These are phyloP conservation scores for Phaeotremella fagi DNA, from an alignment of 768 basidiomycete genomes.

Conservation along the genomic window DNA sequence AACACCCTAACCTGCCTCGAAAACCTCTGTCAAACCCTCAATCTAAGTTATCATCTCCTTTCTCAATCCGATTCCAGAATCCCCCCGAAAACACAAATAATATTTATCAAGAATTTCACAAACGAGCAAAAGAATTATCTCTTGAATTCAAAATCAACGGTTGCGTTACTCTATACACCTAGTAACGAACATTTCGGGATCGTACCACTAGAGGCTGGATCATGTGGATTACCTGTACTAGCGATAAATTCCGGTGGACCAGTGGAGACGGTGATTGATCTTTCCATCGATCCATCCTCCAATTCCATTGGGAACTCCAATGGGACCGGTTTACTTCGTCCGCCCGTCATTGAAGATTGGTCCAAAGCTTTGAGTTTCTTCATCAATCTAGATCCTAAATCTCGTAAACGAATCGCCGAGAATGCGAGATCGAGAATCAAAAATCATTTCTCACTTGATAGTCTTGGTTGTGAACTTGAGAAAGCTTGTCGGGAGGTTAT, in stretches of 20 bases:
- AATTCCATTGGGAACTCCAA: constrained; percentile 27
- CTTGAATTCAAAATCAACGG: constrained; percentile 61
- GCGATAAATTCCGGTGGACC: constrained; percentile 83
- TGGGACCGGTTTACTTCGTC: constrained; percentile 73
- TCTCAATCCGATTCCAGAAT: constrained; percentile 7
- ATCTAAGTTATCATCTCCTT: constrained; percentile 52
- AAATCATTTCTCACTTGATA: constrained; percentile 66
- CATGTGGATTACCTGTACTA: constrained; percentile 80
- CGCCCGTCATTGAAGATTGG: constrained; percentile 65
- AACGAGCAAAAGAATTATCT: constrained; percentile 76
- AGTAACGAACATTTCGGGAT: constrained; percentile 96
- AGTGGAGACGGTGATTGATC: constrained; percentile 71
- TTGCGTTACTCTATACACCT: constrained; percentile 85
- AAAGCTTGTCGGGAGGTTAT: constrained; percentile 34
- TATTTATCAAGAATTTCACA: constrained; percentile 90
- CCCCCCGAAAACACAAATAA: constrained; percentile 55
- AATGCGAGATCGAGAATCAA: constrained; percentile 62
- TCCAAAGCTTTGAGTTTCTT: constrained; percentile 63
- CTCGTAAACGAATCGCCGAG: constrained; percentile 54
- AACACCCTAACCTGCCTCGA: constrained; percentile 61
- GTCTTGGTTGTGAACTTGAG: constrained; percentile 43
- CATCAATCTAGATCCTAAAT: constrained; percentile 39
- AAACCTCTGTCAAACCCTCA: constrained; percentile 55
- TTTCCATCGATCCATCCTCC: constrained; percentile 25
- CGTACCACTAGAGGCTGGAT: constrained; percentile 91